These are phyloP conservation scores for Cryphonectria nitschkei DNA, from an alignment of 2,329 filamentous ascomycete genomes.

Conservation along the genomic window DNA sequence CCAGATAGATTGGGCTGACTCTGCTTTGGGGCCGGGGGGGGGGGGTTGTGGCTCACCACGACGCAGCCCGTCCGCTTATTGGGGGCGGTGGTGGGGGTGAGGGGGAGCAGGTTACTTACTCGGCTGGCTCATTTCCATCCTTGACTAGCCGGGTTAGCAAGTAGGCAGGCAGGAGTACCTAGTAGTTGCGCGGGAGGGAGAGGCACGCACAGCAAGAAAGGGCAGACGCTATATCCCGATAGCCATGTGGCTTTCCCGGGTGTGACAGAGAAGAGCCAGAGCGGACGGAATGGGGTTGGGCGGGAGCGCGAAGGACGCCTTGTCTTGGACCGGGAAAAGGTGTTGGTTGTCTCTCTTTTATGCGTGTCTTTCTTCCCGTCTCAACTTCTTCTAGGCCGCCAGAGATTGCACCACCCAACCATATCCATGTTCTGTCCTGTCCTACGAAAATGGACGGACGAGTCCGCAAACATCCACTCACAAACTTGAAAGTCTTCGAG, in stretches of 20 bases:
- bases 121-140: not conserved
- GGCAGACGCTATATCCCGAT: slow-evolving; percentile 2
- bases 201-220: not conserved
- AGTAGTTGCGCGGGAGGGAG: not conserved
- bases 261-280: not conserved
- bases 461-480: not conserved
- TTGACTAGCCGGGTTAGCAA: not conserved
- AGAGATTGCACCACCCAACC: not conserved
- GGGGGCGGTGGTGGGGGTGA: too few relatives aligned
- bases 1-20: slow-evolving; percentile 18
- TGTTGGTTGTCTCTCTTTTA: not conserved
- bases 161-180: not conserved
- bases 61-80: too few relatives aligned
- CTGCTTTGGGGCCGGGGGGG: not conserved
- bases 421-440: not conserved
- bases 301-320: not conserved
- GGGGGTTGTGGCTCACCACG: not conserved
- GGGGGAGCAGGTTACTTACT: not conserved
- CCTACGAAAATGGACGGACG: not conserved
- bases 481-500: not conserved
- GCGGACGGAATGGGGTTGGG: not conserved
- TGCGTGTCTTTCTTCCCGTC: not conserved
- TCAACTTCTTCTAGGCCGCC: not conserved
- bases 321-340: not conserved
- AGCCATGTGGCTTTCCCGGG: slow-evolving; percentile 15